These are phyloP conservation scores for Grammothele lineata DNA, from an alignment of 768 basidiomycete species.

Conservation along the genomic window DNA sequence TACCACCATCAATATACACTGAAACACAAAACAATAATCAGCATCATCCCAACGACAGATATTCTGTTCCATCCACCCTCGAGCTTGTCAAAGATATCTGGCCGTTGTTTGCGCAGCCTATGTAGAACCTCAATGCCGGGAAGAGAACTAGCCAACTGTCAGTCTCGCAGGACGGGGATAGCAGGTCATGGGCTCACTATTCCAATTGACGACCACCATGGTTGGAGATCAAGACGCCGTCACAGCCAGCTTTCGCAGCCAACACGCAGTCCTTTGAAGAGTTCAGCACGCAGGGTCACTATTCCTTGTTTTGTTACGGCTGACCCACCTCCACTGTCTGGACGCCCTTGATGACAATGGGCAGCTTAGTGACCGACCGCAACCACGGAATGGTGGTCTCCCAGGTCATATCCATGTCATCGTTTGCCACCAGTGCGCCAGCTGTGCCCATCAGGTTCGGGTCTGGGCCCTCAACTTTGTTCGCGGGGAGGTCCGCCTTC, in stretches of 20 bases:
- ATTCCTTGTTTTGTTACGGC: too few species aligned
- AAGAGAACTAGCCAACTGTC: slow-evolving; percentile 47
- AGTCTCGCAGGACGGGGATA: slow-evolving; percentile 7
- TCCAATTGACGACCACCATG: slow-evolving; percentile 92
- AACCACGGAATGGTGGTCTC: slow-evolving; percentile 81
- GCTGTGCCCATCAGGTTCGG: slow-evolving; percentile 56
- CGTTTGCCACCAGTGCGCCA: slow-evolving; percentile 58
- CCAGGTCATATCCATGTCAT: slow-evolving; percentile 78
- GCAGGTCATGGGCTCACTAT: slow-evolving; percentile 43
- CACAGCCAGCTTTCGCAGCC: slow-evolving; percentile 77
- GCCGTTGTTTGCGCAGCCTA: slow-evolving; percentile 63
- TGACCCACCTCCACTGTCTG: slow-evolving; percentile 63
- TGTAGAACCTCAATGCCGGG: slow-evolving; percentile 79
- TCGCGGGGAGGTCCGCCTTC: slow-evolving; percentile 21
- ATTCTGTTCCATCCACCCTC: slow-evolving; percentile 46
- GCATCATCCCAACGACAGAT: not conserved
- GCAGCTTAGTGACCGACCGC: slow-evolving; percentile 61
- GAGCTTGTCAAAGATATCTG: slow-evolving; percentile 66
- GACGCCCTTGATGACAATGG: slow-evolving; percentile 75
- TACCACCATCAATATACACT: slow-evolving; percentile 89
- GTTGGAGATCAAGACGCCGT: slow-evolving; percentile 87
- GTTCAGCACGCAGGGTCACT: too few species aligned
- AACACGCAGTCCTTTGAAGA: slow-evolving; percentile 73
- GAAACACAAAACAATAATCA: not conserved
- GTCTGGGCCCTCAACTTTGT: slow-evolving; percentile 27